Evolutionary conservation across 305 asterid species (phyloP), one percentile per base, ranked within the genome.

Genomic region (Petunia hybrid): DNA sequence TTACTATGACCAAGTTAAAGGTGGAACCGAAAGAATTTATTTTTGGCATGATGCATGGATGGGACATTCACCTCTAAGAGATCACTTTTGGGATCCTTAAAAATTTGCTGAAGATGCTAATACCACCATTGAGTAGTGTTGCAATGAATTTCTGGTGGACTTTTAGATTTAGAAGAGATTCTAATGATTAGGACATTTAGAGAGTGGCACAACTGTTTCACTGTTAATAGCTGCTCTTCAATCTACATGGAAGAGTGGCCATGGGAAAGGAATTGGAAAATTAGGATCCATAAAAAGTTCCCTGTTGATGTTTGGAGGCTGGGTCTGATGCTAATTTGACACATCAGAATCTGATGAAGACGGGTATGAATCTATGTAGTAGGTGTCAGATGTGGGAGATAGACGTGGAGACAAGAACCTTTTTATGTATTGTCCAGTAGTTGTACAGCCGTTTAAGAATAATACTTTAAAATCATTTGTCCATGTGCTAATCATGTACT

Each of bases 401-500:
- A 16, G 22, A 5, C 45, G 22, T 2, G 70, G 69, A 36, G n/a
- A 38, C 56, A 64, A 36, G 8, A 14, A 63, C 69, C 69, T 63
- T 63, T 63, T 9, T 13, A 64, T 64, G 69, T 10, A 64, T 2
- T 38, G 42, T 36, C 69, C 16, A 31, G 45, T 38, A 41, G 40
- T 14, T 62, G 67, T 31, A 62, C 8, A 46, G 10, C 0, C 10
- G 2, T 46, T 2, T 9, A 48, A 12, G 62, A 48, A 48, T 35
- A 31, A 71, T 46, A 46, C 45, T 62, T 71, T 35, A 71, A 71
- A 35, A 5, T 48, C 78, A 35, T 71, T 59, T 46, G 61, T 46
- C 61, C 77, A 71, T 10, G 35, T 46, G 77, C 77, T 70, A 70
- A 70, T 42, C 31, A 70, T 4, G 77, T 70, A 45, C 42, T 70